These are phyloP conservation scores for Magnolia kwangsiensis DNA, from an alignment of 164 flowering plant species.

Conservation along the genomic window DNA sequence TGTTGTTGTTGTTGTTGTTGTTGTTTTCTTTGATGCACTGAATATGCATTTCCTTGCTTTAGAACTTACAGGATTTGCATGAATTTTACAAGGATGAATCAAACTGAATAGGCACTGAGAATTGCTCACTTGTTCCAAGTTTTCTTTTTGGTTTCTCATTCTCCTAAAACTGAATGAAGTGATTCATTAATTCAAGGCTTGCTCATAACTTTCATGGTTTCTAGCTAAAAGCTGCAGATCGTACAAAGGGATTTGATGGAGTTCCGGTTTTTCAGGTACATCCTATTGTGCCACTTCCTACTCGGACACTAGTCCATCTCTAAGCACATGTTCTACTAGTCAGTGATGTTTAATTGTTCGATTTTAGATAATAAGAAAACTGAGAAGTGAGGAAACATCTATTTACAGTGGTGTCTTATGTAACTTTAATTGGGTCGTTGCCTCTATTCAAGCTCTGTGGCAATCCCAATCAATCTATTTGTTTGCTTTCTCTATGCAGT, in stretches of 20 bases:
- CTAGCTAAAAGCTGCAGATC: conserved; percentile 69
- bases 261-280: conserved; percentile 96
- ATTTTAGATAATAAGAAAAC: no score
- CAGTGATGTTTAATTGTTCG: no score
- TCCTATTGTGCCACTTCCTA: not conserved
- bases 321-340: not conserved
- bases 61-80: no score
- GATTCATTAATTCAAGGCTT: not conserved
- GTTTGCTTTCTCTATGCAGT: conserved; percentile 42
- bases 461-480: not conserved
- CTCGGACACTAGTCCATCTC: not conserved
- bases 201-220: conserved; percentile 19
- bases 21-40: no score
- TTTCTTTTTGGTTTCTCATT: not conserved
- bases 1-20: no score
- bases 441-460: not conserved
- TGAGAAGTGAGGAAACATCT: no score
- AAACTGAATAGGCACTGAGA: no score
- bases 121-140: not conserved
- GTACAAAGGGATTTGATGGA: conserved; percentile 77
- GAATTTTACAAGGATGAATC: no score
- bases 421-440: not conserved
- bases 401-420: no score
- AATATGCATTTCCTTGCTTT: no score
- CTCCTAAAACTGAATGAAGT: not conserved